Percentiles rank a stretch among this genome's conserved stretches.
Evolutionary conservation across 2,329 filamentous ascomycete species (phyloP).

Genomic region (Coniochaeta sp.): DNA sequence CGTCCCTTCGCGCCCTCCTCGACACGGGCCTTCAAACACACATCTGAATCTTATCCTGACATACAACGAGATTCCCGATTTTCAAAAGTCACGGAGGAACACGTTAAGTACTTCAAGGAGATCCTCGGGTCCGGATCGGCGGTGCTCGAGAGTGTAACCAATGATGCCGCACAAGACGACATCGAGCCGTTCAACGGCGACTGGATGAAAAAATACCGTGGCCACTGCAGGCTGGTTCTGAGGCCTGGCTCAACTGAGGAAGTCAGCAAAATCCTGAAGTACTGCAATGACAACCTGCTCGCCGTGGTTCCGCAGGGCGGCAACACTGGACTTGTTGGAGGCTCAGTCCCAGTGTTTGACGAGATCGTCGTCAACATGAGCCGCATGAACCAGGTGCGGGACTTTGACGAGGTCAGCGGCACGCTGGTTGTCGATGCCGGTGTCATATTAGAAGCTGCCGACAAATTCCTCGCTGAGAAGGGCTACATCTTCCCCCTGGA

Average conservation of each 20-base stretch:
- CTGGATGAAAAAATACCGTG: constrained; percentile 99
- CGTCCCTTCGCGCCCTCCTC: not conserved
- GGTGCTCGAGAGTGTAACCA: constrained; percentile 74
- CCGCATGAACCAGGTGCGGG: constrained; percentile 85
- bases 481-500: constrained; percentile 92
- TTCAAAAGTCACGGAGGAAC: constrained; percentile 62
- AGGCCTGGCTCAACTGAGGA: constrained; percentile 80
- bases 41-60: constrained; percentile 76
- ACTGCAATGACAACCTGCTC: constrained; percentile 89
- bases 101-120: constrained; percentile 75
- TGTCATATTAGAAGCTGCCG: constrained; percentile 81
- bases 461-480: constrained; percentile 75
- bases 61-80: constrained; percentile 76
- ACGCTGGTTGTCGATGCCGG: constrained; percentile 87
- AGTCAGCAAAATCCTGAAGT: constrained; percentile 82
- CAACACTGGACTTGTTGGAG: constrained; percentile 92
- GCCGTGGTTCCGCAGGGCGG: constrained; percentile 96
- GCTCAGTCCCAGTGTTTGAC: constrained; percentile 94
- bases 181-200: constrained; percentile 90
- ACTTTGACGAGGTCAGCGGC: constrained; percentile 89
- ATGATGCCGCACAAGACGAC: constrained; percentile 64
- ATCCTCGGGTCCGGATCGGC: constrained; percentile 74
- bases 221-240: constrained; percentile 78
- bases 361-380: constrained; percentile 91
- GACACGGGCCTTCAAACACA: constrained; percentile 51